phyloP scores from a whole-genome alignment of 148 eudicot species.

The Rhododendron molle region DNA sequence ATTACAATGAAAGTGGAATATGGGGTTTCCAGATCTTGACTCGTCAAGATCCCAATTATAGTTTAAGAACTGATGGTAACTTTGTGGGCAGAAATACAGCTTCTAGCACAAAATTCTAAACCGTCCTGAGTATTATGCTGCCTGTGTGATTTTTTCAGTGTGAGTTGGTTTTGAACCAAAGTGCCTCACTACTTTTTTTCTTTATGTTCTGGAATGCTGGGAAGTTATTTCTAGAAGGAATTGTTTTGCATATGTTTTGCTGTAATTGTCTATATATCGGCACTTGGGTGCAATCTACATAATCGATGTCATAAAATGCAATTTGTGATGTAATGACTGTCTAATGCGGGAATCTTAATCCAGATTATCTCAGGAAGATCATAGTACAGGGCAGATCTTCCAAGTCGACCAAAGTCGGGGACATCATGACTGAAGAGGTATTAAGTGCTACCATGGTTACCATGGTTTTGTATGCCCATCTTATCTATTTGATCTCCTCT shows the following conservation, averaged over 20 bases:
- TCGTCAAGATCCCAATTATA: not conserved
- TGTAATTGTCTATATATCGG: not conserved
- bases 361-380: slow-evolving; percentile 98
- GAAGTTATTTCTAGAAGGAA: not conserved
- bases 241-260: not conserved
- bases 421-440: slow-evolving; percentile 99
- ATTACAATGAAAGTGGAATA: not conserved
- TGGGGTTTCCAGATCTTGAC: not conserved
- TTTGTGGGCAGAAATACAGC: not conserved
- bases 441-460: not conserved
- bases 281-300: not conserved
- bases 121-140: not conserved
- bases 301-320: not conserved
- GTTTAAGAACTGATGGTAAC: not conserved
- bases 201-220: not conserved
- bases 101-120: not conserved
- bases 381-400: slow-evolving; percentile 99
- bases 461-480: not conserved
- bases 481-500: not conserved
- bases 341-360: slow-evolving; percentile 9
- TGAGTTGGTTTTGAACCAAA: not conserved
- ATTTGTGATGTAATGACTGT: not conserved
- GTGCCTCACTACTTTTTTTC: too few relatives aligned
- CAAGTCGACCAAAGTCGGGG: slow-evolving; percentile 96
- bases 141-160: not conserved